Conservation (phyloP, 352 stramenopile species). For the Plasmopara muralis region DNA sequence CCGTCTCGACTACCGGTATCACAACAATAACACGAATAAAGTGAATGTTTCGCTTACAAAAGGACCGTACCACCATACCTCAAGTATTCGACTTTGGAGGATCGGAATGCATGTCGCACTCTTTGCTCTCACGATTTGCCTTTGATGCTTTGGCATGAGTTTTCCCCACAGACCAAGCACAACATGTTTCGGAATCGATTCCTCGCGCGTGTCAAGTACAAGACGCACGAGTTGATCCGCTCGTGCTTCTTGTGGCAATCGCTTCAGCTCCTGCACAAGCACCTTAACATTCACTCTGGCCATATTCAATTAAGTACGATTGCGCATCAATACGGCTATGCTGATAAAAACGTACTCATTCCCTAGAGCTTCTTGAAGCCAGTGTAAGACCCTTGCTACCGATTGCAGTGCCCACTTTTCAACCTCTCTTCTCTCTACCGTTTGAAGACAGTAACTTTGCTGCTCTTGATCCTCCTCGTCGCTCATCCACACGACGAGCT, state of each 20-base stretch:
- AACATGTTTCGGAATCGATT: conserved; percentile 44
- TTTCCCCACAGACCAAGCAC: conserved; percentile 51
- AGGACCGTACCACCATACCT: conserved; percentile 28
- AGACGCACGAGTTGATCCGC: conserved; percentile 36
- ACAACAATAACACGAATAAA: not conserved
- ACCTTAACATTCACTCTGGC: conserved; percentile 31
- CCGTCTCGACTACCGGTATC: conserved; percentile 37
- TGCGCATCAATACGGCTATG: not conserved
- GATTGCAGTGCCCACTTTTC: conserved; percentile 22
- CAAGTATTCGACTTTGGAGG: conserved; percentile 42
- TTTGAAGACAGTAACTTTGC: not conserved
- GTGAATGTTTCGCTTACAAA: not conserved
- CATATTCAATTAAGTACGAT: conserved; percentile 1
- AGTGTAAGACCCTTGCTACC: conserved; percentile 33
- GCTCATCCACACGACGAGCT: conserved; percentile 38
- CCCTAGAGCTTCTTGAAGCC: conserved; percentile 26
- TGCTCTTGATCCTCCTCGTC: conserved; percentile 29
- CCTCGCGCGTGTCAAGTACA: conserved; percentile 40
- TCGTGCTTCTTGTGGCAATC: conserved; percentile 29
- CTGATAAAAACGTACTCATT: conserved; percentile 34
- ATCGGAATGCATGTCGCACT: conserved; percentile 41
- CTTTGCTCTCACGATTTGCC: conserved; percentile 21
- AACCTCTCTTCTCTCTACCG: conserved; percentile 8
- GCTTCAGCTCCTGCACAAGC: conserved; percentile 27
- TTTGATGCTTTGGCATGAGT: conserved; percentile 16